phyloP scores from a whole-genome alignment of 2,329 filamentous ascomycete genomes.

The Trichoderma sp. region DNA sequence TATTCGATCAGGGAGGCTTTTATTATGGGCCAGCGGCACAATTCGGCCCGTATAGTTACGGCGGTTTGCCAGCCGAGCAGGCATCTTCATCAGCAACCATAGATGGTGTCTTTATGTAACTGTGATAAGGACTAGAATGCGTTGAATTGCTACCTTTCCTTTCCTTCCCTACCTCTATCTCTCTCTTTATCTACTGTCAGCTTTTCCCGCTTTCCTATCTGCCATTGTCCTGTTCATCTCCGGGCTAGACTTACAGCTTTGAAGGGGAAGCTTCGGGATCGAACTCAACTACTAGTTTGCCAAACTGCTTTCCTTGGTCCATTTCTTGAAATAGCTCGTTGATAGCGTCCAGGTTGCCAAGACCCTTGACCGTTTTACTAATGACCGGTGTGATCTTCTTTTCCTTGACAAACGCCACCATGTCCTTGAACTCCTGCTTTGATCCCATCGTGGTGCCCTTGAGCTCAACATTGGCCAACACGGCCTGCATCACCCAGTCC shows the following conservation, averaged over 20 bases:
- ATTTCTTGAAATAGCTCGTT: constrained; percentile 84
- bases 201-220: background rate
- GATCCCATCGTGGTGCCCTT: constrained; percentile 89
- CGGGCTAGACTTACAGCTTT: constrained; percentile 37
- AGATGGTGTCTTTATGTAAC: too few species aligned
- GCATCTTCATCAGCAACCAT: too few species aligned
- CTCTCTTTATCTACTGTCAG: background rate
- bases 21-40: too few species aligned
- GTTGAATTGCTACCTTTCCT: background rate
- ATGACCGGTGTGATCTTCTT: constrained; percentile 75
- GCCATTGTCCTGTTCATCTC: background rate
- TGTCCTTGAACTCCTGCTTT: constrained; percentile 81
- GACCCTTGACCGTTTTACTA: constrained; percentile 67
- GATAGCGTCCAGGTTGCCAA: constrained; percentile 75
- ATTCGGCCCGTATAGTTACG: too few species aligned
- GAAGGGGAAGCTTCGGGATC: constrained; percentile 34
- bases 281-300: constrained; percentile 82
- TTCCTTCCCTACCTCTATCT: too few species aligned
- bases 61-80: too few species aligned
- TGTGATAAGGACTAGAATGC: too few species aligned
- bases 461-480: constrained; percentile 84
- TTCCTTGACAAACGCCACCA: constrained; percentile 76
- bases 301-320: constrained; percentile 81
- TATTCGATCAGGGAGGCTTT: too few species aligned
- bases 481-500: constrained; percentile 79